phyloP scores from a whole-genome alignment of 2,329 filamentous ascomycete genomes.

The Aspergillus caelatus region DNA sequence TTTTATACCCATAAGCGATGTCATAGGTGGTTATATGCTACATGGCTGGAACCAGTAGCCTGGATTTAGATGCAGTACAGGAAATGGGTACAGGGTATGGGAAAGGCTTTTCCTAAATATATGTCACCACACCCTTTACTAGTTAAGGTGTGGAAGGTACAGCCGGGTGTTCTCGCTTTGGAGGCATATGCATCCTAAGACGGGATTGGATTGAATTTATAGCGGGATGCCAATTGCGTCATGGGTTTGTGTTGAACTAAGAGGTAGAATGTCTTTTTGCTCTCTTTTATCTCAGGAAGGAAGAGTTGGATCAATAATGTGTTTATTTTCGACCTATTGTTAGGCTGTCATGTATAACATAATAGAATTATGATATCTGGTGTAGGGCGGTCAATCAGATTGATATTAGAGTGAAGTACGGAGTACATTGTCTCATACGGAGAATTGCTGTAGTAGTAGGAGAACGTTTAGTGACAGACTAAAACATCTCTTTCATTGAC shows the following conservation, averaged over 20 bases:
- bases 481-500: background rate
- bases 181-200: background rate
- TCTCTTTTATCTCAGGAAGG: background rate
- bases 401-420: background rate
- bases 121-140: background rate
- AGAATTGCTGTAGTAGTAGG: background rate
- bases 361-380: background rate
- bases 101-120: background rate
- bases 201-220: background rate
- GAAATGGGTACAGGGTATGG: background rate
- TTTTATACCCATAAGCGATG: background rate
- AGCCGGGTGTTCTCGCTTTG: background rate
- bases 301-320: background rate
- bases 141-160: background rate
- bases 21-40: background rate
- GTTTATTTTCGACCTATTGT: background rate
- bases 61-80: background rate
- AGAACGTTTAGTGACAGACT: background rate
- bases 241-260: background rate
- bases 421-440: background rate
- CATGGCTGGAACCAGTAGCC: background rate
- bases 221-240: background rate
- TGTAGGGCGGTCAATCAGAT: background rate
- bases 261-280: background rate
- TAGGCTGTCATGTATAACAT: background rate